Percentiles rank a stretch among this genome's conserved stretches.
Evolutionary conservation across 306 rosid species (phyloP).

Genomic region (Vigna radiata): DNA sequence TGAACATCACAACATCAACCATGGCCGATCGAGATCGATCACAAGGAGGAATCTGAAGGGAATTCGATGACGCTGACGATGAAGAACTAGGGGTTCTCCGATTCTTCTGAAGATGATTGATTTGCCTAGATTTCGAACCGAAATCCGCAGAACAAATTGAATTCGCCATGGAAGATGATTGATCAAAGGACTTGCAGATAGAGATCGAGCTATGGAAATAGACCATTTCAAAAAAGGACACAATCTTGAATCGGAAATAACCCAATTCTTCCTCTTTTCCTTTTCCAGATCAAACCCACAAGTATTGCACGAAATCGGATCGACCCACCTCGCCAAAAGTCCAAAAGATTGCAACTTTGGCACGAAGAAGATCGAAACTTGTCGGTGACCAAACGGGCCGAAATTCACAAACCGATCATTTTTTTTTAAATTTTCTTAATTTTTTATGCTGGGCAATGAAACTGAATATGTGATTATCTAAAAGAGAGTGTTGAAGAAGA

Average conservation of each 20-base stretch:
- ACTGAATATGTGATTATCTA: constrained; percentile 47
- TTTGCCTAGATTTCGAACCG: constrained; percentile 60
- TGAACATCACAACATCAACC: constrained; percentile 72
- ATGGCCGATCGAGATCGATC: constrained; percentile 80
- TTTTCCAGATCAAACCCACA: constrained; percentile 52
- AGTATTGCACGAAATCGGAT: constrained; percentile 49
- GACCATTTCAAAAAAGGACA: constrained; percentile 74
- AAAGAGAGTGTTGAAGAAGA: constrained; percentile 10
- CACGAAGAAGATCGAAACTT: constrained; percentile 46
- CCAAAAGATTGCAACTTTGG: constrained; percentile 33
- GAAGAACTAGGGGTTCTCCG: constrained; percentile 50
- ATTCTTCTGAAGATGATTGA: constrained; percentile 45
- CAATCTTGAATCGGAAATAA: constrained; percentile 25
- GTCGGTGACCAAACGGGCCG: constrained; percentile 54
- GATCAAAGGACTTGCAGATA: constrained; percentile 95
- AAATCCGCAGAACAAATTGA: constrained; percentile 58
- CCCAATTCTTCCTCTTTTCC: constrained; percentile 1
- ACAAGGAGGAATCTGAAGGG: constrained; percentile 65
- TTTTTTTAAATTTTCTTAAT: not conserved
- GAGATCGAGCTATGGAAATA: constrained; percentile 89
- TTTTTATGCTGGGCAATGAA: not conserved
- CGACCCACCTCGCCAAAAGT: constrained; percentile 50
- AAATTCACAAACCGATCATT: not conserved
- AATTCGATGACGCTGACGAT: constrained; percentile 40
- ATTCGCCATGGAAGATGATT: constrained; percentile 63